Evolutionary conservation across 1,139 yeast genomes (phyloP).

Genomic region (Petasospora rhodanensis): DNA sequence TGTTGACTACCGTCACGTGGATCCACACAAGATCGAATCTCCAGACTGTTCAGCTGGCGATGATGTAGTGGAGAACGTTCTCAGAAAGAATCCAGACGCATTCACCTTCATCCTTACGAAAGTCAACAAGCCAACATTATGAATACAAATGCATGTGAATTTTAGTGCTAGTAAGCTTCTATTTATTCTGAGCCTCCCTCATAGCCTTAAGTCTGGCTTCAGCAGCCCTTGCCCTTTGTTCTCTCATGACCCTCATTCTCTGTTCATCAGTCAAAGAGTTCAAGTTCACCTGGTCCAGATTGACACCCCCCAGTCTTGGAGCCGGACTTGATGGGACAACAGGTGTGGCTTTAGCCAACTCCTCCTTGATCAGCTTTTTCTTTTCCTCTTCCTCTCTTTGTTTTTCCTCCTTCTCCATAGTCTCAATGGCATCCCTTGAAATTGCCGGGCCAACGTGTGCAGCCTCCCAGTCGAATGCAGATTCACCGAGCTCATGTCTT

Average conservation of each 20-base stretch:
- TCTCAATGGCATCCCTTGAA: slow-evolving; percentile 59
- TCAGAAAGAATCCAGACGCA: slow-evolving; percentile 9
- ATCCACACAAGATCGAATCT: slow-evolving; percentile 33
- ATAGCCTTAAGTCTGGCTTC: slow-evolving; percentile 64
- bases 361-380: slow-evolving; percentile 30
- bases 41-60: slow-evolving; percentile 25
- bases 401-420: slow-evolving; percentile 39
- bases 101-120: slow-evolving; percentile 21
- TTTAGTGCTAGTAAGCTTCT: background rate
- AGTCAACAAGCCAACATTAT: slow-evolving; percentile 19
- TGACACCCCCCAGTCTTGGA: slow-evolving; percentile 26
- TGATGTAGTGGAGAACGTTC: slow-evolving; percentile 16
- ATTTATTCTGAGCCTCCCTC: slow-evolving; percentile 5
- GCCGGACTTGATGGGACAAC: slow-evolving; percentile 24
- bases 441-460: slow-evolving; percentile 66
- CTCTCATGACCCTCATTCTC: slow-evolving; percentile 75
- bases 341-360: slow-evolving; percentile 27
- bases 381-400: slow-evolving; percentile 26
- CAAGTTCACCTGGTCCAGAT: slow-evolving; percentile 27
- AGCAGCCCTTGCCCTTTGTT: slow-evolving; percentile 94
- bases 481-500: slow-evolving; percentile 65
- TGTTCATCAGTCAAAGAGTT: slow-evolving; percentile 59
- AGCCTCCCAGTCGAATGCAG: slow-evolving; percentile 59
- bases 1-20: slow-evolving; percentile 56
- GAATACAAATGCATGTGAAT: slow-evolving; percentile 2